A percentile compares a stretch with the other conserved stretches of the same genome.
phyloP scores from a whole-genome alignment of 805 yeast species.

The Clavispora fructus region DNA sequence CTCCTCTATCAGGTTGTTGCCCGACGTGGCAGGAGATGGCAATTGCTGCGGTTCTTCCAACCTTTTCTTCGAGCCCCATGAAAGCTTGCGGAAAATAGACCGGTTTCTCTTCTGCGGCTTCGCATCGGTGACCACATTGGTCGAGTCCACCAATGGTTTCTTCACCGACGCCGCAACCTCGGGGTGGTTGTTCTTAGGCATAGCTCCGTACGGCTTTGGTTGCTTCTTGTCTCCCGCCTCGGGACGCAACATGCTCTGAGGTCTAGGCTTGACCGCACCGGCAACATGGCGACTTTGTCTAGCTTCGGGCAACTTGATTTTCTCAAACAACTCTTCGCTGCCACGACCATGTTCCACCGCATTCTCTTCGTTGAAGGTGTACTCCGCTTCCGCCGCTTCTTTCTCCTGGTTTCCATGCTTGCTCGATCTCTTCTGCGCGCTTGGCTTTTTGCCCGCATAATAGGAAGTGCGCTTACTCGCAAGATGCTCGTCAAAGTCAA shows the following conservation, averaged over 20 bases:
- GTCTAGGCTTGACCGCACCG: conserved; percentile 24
- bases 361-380: conserved; percentile 9
- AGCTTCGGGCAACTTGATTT: conserved; percentile 40
- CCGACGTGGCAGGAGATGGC: conserved; percentile 25
- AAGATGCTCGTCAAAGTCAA: conserved; percentile 37
- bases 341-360: conserved; percentile 1
- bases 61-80: conserved; percentile 44
- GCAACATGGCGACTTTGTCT: conserved; percentile 12
- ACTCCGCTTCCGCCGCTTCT: conserved; percentile 11
- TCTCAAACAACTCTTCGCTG: conserved; percentile 33
- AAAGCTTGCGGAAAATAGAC: conserved; percentile 45
- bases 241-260: conserved; percentile 34
- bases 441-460: conserved; percentile 22
- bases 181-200: not conserved
- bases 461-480: conserved; percentile 37
- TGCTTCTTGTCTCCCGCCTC: conserved; percentile 8
- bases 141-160: conserved; percentile 32
- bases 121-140: conserved; percentile 5
- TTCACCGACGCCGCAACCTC: conserved; percentile 4
- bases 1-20: conserved; percentile 16
- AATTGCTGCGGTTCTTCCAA: conserved; percentile 19
- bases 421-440: conserved; percentile 2
- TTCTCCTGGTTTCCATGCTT: not conserved
- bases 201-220: conserved; percentile 1
- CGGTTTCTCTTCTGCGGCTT: conserved; percentile 25